Conservation (phyloP, 768 basidiomycete species). For the Tylopilus balloui region DNA sequence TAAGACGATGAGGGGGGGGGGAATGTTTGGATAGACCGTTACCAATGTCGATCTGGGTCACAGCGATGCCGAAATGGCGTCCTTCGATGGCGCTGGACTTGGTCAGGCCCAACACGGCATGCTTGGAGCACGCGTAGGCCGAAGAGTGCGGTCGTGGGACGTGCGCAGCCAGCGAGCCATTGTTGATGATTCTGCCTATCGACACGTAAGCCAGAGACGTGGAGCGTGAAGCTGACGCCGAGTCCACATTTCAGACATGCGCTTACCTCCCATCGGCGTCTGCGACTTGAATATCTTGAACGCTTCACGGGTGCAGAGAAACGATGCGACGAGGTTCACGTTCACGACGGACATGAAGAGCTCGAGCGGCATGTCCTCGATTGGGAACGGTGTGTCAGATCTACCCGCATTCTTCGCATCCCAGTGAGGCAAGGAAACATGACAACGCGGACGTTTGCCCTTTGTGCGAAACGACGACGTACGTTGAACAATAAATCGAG, state of each 20-base stretch:
- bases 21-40: background rate
- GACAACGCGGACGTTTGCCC: background rate
- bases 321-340: constrained; percentile 68
- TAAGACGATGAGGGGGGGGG: background rate
- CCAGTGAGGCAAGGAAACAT: background rate
- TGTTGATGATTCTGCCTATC: constrained; percentile 76
- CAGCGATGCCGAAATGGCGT: constrained; percentile 64
- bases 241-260: background rate
- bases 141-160: constrained; percentile 58
- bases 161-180: constrained; percentile 74
- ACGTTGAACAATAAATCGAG: constrained; percentile 82
- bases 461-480: background rate
- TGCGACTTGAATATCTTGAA: constrained; percentile 70
- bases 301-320: constrained; percentile 75
- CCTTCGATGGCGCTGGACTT: constrained; percentile 77
- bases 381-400: constrained; percentile 40
- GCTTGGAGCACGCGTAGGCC: constrained; percentile 77
- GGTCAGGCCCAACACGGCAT: constrained; percentile 73
- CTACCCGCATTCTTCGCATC: constrained; percentile 69
- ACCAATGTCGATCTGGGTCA: constrained; percentile 84
- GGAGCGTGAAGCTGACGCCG: background rate
- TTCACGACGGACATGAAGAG: constrained; percentile 62
- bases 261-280: constrained; percentile 61
- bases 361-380: constrained; percentile 59
- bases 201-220: background rate